phyloP scores from a whole-genome alignment of 2,329 filamentous ascomycete species.

The Colletotrichum filicis region DNA sequence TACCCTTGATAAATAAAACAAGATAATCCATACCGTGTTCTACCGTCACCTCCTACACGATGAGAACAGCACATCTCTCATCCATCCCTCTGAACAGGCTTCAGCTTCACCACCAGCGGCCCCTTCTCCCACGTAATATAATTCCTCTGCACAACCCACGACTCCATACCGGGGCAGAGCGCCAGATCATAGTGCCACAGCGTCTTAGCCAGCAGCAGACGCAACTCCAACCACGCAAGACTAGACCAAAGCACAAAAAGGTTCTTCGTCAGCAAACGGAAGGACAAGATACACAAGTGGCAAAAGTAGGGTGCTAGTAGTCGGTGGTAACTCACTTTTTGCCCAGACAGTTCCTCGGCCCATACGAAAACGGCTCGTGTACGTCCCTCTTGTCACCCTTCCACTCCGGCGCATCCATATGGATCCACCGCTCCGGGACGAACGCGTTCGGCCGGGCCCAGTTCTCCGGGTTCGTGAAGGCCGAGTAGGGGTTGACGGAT shows the following conservation, averaged over 20 bases:
- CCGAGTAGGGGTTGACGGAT: slow-evolving; percentile 25
- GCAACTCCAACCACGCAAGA: slow-evolving; percentile 62
- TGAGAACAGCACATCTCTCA: no score
- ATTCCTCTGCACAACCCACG: slow-evolving; percentile 53
- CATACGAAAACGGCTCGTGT: slow-evolving; percentile 59
- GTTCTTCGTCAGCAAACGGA: not conserved
- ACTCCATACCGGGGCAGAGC: slow-evolving; percentile 45
- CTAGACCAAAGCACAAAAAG: slow-evolving; percentile 39
- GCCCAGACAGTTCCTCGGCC: slow-evolving; percentile 61
- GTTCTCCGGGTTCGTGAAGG: slow-evolving; percentile 39
- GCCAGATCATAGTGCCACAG: slow-evolving; percentile 61
- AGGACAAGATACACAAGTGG: no score
- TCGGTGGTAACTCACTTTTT: slow-evolving; percentile 47
- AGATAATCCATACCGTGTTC: no score
- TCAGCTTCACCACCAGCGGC: slow-evolving; percentile 28
- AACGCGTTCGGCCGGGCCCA: slow-evolving; percentile 58
- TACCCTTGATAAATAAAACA: no score
- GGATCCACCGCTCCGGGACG: slow-evolving; percentile 57
- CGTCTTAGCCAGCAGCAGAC: slow-evolving; percentile 57
- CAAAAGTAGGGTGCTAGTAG: no score
- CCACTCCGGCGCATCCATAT: slow-evolving; percentile 26
- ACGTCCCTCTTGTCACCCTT: slow-evolving; percentile 52
- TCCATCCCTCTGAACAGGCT: not conserved
- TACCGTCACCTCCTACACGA: no score
- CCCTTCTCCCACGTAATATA: slow-evolving; percentile 50